A percentile compares a stretch with the other conserved stretches of the same genome.
phyloP scores from a whole-genome alignment of 2,329 filamentous ascomycete species.

The Xylariomycetidae sp. region DNA sequence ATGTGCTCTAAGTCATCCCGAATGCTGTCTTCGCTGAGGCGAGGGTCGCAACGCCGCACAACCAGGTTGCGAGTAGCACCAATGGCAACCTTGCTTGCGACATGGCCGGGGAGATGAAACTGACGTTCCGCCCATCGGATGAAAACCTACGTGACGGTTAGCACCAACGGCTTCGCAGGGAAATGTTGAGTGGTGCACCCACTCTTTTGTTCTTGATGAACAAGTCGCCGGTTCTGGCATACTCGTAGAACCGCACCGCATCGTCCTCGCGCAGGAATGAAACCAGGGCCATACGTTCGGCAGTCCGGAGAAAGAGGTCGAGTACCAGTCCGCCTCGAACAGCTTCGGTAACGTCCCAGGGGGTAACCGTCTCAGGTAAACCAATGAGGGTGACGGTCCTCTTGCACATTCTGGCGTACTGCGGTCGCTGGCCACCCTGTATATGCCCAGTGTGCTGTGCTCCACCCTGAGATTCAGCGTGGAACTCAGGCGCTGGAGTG shows the following conservation, averaged over 20 bases:
- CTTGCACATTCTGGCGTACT: conserved; percentile 32
- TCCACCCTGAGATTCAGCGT: too few species aligned
- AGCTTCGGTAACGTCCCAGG: conserved; percentile 57
- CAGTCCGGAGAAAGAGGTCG: conserved; percentile 56
- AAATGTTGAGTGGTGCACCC: conserved; percentile 24
- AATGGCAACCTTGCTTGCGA: conserved; percentile 55
- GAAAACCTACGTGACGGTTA: conserved; percentile 47
- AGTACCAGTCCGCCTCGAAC: conserved; percentile 66
- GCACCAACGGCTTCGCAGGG: conserved; percentile 1
- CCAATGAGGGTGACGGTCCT: conserved; percentile 59
- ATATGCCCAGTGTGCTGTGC: too few species aligned
- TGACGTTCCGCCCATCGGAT: conserved; percentile 67
- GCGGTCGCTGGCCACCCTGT: conserved; percentile 13
- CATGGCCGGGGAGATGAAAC: conserved; percentile 56
- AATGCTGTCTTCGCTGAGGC: conserved; percentile 57
- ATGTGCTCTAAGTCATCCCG: conserved; percentile 76
- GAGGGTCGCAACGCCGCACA: conserved; percentile 52
- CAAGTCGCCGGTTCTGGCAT: conserved; percentile 59
- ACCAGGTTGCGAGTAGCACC: conserved; percentile 72
- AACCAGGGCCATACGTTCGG: conserved; percentile 56
- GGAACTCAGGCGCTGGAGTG: conserved; percentile 3
- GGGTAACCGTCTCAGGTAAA: conserved; percentile 55
- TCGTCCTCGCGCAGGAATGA: conserved; percentile 63
- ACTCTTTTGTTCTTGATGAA: conserved; percentile 65
- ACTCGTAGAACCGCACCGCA: conserved; percentile 58